Evolutionary conservation across 1,284 basidiomycete species (phyloP).

Genomic region (Volvariella volvacea): DNA sequence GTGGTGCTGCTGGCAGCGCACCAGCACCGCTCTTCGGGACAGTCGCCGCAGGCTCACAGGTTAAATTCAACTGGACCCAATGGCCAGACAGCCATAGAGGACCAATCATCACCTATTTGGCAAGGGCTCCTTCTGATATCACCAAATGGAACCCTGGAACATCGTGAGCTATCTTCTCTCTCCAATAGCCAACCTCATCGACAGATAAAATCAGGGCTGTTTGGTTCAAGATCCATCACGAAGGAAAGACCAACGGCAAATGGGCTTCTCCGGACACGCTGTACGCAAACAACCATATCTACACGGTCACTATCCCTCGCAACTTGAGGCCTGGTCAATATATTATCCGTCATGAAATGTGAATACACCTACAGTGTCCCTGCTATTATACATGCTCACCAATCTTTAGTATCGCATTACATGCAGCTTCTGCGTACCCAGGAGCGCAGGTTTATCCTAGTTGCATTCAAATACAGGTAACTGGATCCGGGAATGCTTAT

Average conservation of each 20-base stretch:
- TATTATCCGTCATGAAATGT: constrained; percentile 45
- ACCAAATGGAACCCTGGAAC: constrained; percentile 37
- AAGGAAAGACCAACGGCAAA: constrained; percentile 35
- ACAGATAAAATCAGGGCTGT: constrained; percentile 22
- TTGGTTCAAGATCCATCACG: constrained; percentile 42
- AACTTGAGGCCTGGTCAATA: constrained; percentile 40
- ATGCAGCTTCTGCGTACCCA: constrained; percentile 21
- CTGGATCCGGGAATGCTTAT: constrained; percentile 38
- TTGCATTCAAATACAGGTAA: constrained; percentile 45
- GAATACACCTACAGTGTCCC: no score
- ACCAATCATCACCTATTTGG: constrained; percentile 43
- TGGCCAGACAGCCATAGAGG: constrained; percentile 42
- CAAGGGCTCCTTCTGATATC: constrained; percentile 37
- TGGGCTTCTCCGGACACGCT: constrained; percentile 39
- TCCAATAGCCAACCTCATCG: no score
- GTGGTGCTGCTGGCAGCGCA: constrained; percentile 30
- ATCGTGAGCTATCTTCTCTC: constrained; percentile 22
- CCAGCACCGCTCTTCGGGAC: constrained; percentile 39
- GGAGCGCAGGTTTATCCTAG: constrained; percentile 39
- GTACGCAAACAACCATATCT: constrained; percentile 31
- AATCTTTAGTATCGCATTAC: background rate
- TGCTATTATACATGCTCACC: no score
- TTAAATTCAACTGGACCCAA: constrained; percentile 41
- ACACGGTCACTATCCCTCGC: constrained; percentile 38
- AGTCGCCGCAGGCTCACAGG: constrained; percentile 34